These are phyloP conservation scores for Leccinum fallax DNA, from an alignment of 1,284 basidiomycete species.

Conservation along the genomic window DNA sequence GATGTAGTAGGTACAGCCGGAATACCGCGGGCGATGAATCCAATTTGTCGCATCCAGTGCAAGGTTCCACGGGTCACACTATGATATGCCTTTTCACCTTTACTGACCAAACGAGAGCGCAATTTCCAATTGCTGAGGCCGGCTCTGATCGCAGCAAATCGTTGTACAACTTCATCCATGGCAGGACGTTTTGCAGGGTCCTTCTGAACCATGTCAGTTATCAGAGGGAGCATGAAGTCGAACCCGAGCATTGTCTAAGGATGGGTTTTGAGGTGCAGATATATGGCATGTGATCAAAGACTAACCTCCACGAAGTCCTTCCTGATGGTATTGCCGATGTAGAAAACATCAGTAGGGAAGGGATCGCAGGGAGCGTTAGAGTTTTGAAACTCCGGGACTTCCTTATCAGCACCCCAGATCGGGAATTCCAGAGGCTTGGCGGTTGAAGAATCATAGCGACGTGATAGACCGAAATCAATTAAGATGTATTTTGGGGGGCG, in stretches of 20 bases:
- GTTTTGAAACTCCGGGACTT: constrained; percentile 26
- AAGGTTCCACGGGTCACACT: background rate
- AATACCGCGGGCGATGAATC: constrained; percentile 11
- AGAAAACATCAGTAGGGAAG: constrained; percentile 42
- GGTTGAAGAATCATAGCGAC: constrained; percentile 25
- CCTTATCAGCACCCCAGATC: constrained; percentile 26
- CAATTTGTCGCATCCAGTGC: constrained; percentile 22
- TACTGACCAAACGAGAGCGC: constrained; percentile 18
- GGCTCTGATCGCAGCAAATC: constrained; percentile 5
- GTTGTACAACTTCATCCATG: constrained; percentile 20
- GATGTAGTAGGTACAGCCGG: constrained; percentile 12
- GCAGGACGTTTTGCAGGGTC: constrained; percentile 25
- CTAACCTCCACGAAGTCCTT: constrained; percentile 30
- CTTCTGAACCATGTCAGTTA: constrained; percentile 20
- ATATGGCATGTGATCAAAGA: background rate
- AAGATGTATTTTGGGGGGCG: constrained; percentile 38
- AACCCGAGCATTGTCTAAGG: constrained; percentile 10
- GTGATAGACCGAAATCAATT: constrained; percentile 43
- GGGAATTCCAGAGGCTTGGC: constrained; percentile 21
- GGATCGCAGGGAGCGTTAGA: constrained; percentile 32
- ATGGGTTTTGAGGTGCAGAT: background rate
- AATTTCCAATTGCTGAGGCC: constrained; percentile 15
- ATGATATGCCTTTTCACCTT: constrained; percentile 4
- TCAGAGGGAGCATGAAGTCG: constrained; percentile 20
- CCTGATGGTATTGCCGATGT: constrained; percentile 37